These are phyloP conservation scores for Sporopachydermia quercuum DNA, from an alignment of 805 yeast species.

Conservation along the genomic window DNA sequence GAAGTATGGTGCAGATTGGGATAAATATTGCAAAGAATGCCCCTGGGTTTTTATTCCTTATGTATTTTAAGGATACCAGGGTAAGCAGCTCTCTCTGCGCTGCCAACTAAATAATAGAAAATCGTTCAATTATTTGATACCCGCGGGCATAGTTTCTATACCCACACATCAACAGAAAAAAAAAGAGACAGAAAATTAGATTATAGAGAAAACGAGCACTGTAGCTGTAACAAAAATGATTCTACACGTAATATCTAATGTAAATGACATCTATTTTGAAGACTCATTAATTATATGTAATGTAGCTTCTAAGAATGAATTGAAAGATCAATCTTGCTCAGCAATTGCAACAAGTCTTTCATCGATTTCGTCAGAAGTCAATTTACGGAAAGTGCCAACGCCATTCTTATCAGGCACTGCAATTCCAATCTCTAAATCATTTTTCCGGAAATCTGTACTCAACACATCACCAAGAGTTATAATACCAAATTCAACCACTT, in stretches of 20 bases:
- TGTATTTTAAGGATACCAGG: slow-evolving; percentile 46
- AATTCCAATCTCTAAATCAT: slow-evolving; percentile 87
- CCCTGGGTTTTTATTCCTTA: slow-evolving; percentile 89
- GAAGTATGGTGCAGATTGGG: slow-evolving; percentile 95
- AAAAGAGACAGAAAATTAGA: too few relatives aligned
- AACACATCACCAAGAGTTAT: slow-evolving; percentile 73
- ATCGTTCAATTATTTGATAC: too few relatives aligned
- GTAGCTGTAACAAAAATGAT: too few relatives aligned
- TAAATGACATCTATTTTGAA: too few relatives aligned
- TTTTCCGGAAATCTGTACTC: slow-evolving; percentile 86
- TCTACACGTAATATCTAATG: too few relatives aligned
- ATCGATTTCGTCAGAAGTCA: slow-evolving; percentile 81
- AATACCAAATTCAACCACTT: slow-evolving; percentile 81
- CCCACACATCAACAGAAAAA: too few relatives aligned
- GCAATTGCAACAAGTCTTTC: slow-evolving; percentile 90
- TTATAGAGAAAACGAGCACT: too few relatives aligned
- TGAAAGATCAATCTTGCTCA: slow-evolving; percentile 92
- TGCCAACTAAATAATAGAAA: too few relatives aligned
- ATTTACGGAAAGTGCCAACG: slow-evolving; percentile 35
- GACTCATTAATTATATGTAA: too few relatives aligned
- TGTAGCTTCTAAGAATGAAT: too few relatives aligned
- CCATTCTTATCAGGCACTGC: slow-evolving; percentile 43
- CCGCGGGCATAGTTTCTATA: too few relatives aligned
- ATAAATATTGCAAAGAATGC: slow-evolving; percentile 66
- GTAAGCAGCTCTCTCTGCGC: too few relatives aligned